Percentiles rank a stretch among this genome's conserved stretches.
Evolutionary conservation across 805 yeast species (phyloP).

Genomic region (Wickerhamiella domercqiae): DNA sequence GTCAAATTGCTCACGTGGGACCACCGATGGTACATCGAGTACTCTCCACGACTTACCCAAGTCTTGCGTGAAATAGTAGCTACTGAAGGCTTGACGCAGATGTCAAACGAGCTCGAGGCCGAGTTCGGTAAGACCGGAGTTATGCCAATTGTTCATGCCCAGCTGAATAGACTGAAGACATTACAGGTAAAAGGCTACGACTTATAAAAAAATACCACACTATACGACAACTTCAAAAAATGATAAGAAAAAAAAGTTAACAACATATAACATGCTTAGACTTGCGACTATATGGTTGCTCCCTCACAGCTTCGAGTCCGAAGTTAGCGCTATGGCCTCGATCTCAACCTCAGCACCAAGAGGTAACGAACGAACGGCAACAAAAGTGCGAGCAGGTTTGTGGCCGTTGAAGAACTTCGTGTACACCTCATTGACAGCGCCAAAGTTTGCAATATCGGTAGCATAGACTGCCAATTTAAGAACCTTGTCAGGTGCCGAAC

Average conservation of each 20-base stretch:
- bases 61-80: constrained; percentile 46
- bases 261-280: too few relatives aligned
- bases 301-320: not conserved
- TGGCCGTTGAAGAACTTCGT: constrained; percentile 28
- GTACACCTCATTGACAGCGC: constrained; percentile 73
- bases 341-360: constrained; percentile 76
- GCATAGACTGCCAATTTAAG: constrained; percentile 83
- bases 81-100: constrained; percentile 65
- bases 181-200: constrained; percentile 18
- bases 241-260: constrained; percentile 1
- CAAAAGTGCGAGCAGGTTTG: constrained; percentile 91
- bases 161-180: constrained; percentile 15
- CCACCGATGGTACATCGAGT: constrained; percentile 93
- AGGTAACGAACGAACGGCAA: constrained; percentile 85
- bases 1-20: constrained; percentile 90
- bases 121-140: constrained; percentile 20
- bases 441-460: constrained; percentile 79
- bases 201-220: constrained; percentile 9
- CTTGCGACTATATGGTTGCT: too few relatives aligned
- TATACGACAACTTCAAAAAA: not conserved
- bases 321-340: constrained; percentile 78
- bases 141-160: constrained; percentile 18
- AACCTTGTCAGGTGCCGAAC: constrained; percentile 67
- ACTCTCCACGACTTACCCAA: constrained; percentile 53
- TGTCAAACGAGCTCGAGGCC: constrained; percentile 31